Evolutionary conservation across 768 basidiomycete genomes (phyloP).

Genomic region (Collybia sordida): DNA sequence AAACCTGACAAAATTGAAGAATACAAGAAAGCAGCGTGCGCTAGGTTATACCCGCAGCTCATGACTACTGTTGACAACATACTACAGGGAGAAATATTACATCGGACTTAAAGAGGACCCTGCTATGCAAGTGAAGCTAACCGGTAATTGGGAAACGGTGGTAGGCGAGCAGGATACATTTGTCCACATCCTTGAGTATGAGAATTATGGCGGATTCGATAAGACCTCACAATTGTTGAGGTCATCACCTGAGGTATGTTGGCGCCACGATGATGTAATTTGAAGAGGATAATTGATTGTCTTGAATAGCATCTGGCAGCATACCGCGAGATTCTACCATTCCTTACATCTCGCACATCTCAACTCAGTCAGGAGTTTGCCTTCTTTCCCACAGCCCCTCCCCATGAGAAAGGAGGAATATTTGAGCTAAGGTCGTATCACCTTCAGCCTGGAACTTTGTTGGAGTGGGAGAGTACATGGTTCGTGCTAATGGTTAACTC

Average conservation of each 20-base stretch:
- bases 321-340: slow-evolving; percentile 76
- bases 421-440: slow-evolving; percentile 93
- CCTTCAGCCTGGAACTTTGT: slow-evolving; percentile 81
- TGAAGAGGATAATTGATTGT: neutral
- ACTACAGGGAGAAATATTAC: slow-evolving; percentile 77
- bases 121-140: slow-evolving; percentile 79
- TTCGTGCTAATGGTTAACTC: slow-evolving; percentile 28
- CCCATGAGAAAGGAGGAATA: slow-evolving; percentile 82
- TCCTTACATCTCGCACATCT: slow-evolving; percentile 65
- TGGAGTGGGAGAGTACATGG: slow-evolving; percentile 97
- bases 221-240: slow-evolving; percentile 64
- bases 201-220: slow-evolving; percentile 90
- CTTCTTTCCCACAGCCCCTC: slow-evolving; percentile 90
- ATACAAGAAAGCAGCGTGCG: slow-evolving; percentile 89
- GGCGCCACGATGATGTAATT: neutral
- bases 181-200: slow-evolving; percentile 83
- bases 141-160: slow-evolving; percentile 90
- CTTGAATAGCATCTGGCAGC: slow-evolving; percentile 57
- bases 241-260: slow-evolving; percentile 58
- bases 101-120: slow-evolving; percentile 73
- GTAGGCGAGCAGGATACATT: slow-evolving; percentile 92
- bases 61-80: slow-evolving; percentile 6
- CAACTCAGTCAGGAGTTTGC: slow-evolving; percentile 94
- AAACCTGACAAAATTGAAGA: slow-evolving; percentile 77
- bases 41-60: slow-evolving; percentile 10